Evolutionary conservation across 345 rosid genomes (phyloP).

Genomic region (Salix brachista): DNA sequence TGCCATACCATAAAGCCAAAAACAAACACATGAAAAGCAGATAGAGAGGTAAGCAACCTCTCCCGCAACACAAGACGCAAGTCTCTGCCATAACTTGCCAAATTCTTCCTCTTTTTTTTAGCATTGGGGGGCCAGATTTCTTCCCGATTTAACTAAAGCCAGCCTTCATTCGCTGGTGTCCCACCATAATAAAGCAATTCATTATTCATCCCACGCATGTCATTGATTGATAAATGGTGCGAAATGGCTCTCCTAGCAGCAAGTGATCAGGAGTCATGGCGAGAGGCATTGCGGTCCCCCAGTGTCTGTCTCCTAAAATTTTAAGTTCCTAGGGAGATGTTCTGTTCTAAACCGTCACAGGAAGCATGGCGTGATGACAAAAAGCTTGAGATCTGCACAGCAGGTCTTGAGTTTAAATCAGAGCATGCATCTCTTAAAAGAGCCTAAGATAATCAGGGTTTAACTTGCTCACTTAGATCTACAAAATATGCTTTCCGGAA

Average conservation of each 20-base stretch:
- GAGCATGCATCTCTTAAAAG: no score
- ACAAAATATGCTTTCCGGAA: no score
- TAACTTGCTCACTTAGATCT: accelerated
- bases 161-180: not conserved
- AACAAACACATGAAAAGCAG: not conserved
- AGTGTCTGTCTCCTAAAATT: no score
- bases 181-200: not conserved
- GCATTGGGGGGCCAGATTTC: not conserved
- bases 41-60: not conserved
- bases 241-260: not conserved
- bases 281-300: no score
- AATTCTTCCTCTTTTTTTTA: not conserved
- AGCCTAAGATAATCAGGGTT: accelerated
- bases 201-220: not conserved
- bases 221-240: not conserved
- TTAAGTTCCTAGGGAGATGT: no score
- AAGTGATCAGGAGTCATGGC: not conserved
- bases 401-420: no score
- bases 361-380: no score
- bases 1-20: not conserved
- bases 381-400: no score
- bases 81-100: not conserved
- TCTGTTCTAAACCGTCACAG: not conserved
- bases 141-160: not conserved
- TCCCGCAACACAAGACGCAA: no score